These are phyloP conservation scores for Microthyrium microscopicum DNA, from an alignment of 2,329 filamentous ascomycete genomes.

Conservation along the genomic window DNA sequence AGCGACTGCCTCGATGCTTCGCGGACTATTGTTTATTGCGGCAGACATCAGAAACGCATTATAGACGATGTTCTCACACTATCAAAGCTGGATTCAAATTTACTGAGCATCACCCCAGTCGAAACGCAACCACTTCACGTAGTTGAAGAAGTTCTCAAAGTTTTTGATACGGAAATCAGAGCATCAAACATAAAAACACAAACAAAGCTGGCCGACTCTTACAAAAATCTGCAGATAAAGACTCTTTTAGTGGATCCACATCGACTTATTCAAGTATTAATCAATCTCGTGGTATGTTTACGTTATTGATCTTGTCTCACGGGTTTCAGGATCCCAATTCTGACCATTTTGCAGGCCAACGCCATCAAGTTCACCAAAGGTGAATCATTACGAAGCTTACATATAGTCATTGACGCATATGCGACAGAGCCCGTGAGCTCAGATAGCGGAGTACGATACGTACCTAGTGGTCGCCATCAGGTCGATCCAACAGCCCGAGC, in stretches of 20 bases:
- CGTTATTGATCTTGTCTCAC: not conserved
- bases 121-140: slow-evolving; percentile 13
- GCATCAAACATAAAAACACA: slow-evolving; percentile 15
- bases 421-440: slow-evolving; percentile 23
- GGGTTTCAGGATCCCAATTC: slow-evolving; percentile 32
- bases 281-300: slow-evolving; percentile 5
- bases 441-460: slow-evolving; percentile 2
- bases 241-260: slow-evolving; percentile 9
- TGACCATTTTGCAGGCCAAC: slow-evolving; percentile 53
- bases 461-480: too few species aligned
- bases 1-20: slow-evolving; percentile 12
- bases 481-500: slow-evolving; percentile 32
- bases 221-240: slow-evolving; percentile 10
- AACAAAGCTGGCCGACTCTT: slow-evolving; percentile 13
- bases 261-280: slow-evolving; percentile 8
- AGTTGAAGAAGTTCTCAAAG: slow-evolving; percentile 16
- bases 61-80: slow-evolving; percentile 8
- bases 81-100: slow-evolving; percentile 7
- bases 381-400: slow-evolving; percentile 34
- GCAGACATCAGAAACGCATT: slow-evolving; percentile 7
- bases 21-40: slow-evolving; percentile 10
- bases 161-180: slow-evolving; percentile 19
- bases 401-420: slow-evolving; percentile 38
- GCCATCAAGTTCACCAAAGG: slow-evolving; percentile 50
- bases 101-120: slow-evolving; percentile 5